A percentile compares a stretch with the other conserved stretches of the same genome.
Evolutionary conservation across 495 filamentous ascomycete genomes (phyloP).

Genomic region (Aspergillus coremiiformis): DNA sequence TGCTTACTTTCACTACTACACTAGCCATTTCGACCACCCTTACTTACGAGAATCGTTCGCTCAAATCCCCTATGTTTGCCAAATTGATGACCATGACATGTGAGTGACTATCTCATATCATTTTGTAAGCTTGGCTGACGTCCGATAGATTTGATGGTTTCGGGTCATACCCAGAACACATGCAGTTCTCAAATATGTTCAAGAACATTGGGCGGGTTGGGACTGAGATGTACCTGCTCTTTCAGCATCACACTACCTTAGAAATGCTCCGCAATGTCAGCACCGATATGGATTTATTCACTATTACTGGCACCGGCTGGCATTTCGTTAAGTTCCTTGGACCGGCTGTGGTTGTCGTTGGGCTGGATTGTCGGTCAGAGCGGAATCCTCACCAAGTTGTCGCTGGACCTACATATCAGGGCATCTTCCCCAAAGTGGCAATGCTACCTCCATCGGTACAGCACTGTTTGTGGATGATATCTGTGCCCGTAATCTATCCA

Average conservation of each 20-base stretch:
- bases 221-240: conserved; percentile 98
- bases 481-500: conserved; percentile 86
- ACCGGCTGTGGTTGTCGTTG: conserved; percentile 81
- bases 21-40: conserved; percentile 93
- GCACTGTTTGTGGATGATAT: conserved; percentile 91
- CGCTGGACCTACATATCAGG: conserved; percentile 94
- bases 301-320: conserved; percentile 93
- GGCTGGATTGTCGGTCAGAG: conserved; percentile 85
- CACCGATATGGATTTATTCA: conserved; percentile 88
- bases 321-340: conserved; percentile 97
- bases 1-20: conserved; percentile 98
- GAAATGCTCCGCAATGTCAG: conserved; percentile 83
- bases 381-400: conserved; percentile 85
- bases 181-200: conserved; percentile 96
- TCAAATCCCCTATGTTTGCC: conserved; percentile 89
- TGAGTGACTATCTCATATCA: conserved; percentile 44
- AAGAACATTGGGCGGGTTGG: conserved; percentile 95
- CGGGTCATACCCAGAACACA: conserved; percentile 93
- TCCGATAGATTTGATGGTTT: conserved; percentile 84
- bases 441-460: conserved; percentile 88
- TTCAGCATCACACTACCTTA: conserved; percentile 95
- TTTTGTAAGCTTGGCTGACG: conserved; percentile 12
- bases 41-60: conserved; percentile 91
- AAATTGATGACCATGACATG: conserved; percentile 97
- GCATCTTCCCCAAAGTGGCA: conserved; percentile 90